A percentile compares a stretch with the other conserved stretches of the same genome.
phyloP scores from a whole-genome alignment of 495 filamentous ascomycete species.

The Aspergillus haitiensis region DNA sequence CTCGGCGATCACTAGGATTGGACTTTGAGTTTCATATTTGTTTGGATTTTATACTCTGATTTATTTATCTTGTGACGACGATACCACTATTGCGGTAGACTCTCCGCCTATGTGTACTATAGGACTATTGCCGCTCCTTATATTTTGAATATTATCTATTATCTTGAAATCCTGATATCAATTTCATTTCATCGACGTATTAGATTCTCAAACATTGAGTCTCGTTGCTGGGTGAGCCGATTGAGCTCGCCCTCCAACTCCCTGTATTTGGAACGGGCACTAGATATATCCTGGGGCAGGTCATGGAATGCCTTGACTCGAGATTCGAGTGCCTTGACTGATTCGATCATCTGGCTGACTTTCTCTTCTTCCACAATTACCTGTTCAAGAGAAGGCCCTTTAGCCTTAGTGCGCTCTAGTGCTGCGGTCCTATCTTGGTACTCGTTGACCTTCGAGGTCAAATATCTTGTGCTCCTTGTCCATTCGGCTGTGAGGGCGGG shows the following conservation, averaged over 20 bases:
- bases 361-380: constrained; percentile 51
- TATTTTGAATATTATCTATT: not conserved
- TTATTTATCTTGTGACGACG: constrained; percentile 6
- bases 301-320: constrained; percentile 61
- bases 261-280: constrained; percentile 66
- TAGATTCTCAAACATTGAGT: constrained; percentile 66
- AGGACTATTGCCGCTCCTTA: constrained; percentile 1
- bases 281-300: constrained; percentile 66
- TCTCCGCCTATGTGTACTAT: constrained; percentile 20
- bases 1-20: constrained; percentile 47
- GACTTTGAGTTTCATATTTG: constrained; percentile 8
- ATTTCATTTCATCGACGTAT: constrained; percentile 21
- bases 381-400: constrained; percentile 50
- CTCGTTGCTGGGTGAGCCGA: constrained; percentile 56
- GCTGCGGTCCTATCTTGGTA: constrained; percentile 53
- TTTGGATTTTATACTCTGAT: constrained; percentile 13
- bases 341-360: constrained; percentile 32
- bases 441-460: constrained; percentile 57
- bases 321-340: constrained; percentile 52
- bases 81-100: constrained; percentile 31
- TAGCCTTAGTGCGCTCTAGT: constrained; percentile 37
- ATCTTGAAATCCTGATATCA: not conserved
- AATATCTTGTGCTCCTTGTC: constrained; percentile 59
- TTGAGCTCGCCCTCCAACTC: constrained; percentile 60
- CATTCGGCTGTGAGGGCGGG: constrained; percentile 61